Evolutionary conservation across 306 rosid species (phyloP), one percentile per base, ranked within the genome.

Genomic region (Quillaja saponaria): DNA sequence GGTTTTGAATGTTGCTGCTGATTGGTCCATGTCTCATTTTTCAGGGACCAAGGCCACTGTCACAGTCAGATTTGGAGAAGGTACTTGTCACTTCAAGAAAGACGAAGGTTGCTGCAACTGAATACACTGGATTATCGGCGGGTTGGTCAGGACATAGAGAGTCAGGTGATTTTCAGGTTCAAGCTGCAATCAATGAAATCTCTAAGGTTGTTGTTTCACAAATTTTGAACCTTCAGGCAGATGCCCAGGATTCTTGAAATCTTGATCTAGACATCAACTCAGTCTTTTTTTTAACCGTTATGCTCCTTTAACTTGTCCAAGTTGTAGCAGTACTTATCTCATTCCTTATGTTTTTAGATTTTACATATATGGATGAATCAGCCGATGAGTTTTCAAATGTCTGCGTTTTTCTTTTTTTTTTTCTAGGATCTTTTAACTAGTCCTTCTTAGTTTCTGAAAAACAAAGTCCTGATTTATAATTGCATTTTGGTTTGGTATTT

Each of bases 61-160:
- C 76, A 0, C 87, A 89, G 70, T 38, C 59, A 53, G 99, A 92
- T 69, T 78, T 92, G 76, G 95, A 81, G 79, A 80, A 71, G 58
- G 96, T 78, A 41, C 55, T 92, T 56, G 62, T 71, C 58, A 80
- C 96, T 11, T 81, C 96, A 14, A 76, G 45, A 69, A 90, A 89
- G 67, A 92, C 99, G 39, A 81, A 77, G 67, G 82, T 78, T 71
- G 99, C 95, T 61, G 99, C 99, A 18, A 58, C 71, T 57, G 96
- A 90, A 73, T 92, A 86, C 60, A 16, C 71, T 2, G 95, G 89
- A 62, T 76, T 89, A 58, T 75, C 80, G 28, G 50, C 87, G 6
- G 63, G 87, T 62, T 80, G 80, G 80, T 20, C 82, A 1, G 71
- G 70, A 64, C 67, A 58, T 37, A 67, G 78, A 31, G 99, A 89